Conservation (phyloP, 2,329 filamentous ascomycete species). For the Stagonosporopsis cucurbitacearum region DNA sequence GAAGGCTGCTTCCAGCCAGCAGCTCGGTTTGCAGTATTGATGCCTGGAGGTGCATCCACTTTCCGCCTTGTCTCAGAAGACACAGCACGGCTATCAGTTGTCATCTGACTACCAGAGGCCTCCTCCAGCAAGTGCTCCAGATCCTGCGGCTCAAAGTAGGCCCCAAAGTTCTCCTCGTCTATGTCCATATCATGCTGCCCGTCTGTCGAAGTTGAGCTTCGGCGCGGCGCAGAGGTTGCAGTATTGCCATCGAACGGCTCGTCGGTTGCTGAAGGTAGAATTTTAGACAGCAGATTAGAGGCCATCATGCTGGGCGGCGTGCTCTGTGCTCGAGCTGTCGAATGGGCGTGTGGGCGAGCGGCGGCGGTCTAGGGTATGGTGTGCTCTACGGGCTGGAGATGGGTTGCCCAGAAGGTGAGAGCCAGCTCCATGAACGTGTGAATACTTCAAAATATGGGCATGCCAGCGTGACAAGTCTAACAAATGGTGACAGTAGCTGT, state of each 20-base stretch:
- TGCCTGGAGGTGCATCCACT: slow-evolving; percentile 29
- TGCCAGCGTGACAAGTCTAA: slow-evolving; percentile 26
- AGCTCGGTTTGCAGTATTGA: slow-evolving; percentile 39
- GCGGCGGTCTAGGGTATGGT: slow-evolving; percentile 16
- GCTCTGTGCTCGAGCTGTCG: slow-evolving; percentile 33
- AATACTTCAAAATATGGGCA: slow-evolving; percentile 24
- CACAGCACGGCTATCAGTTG: slow-evolving; percentile 51
- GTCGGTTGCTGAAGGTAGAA: slow-evolving; percentile 57
- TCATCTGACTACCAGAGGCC: slow-evolving; percentile 56
- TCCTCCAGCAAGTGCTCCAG: slow-evolving; percentile 63
- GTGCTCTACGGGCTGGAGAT: slow-evolving; percentile 26
- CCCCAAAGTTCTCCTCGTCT: slow-evolving; percentile 58
- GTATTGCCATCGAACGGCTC: slow-evolving; percentile 55
- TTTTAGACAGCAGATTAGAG: slow-evolving; percentile 61
- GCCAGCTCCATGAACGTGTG: slow-evolving; percentile 33
- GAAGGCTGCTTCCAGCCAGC: slow-evolving; percentile 48
- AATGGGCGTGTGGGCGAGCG: slow-evolving; percentile 37
- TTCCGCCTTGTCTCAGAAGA: slow-evolving; percentile 42
- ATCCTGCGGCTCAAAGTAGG: slow-evolving; percentile 62
- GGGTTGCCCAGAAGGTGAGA: slow-evolving; percentile 23
- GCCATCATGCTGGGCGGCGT: slow-evolving; percentile 53
- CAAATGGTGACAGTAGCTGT: slow-evolving; percentile 28
- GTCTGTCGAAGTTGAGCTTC: slow-evolving; percentile 43
- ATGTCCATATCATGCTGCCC: slow-evolving; percentile 56
- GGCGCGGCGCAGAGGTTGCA: slow-evolving; percentile 26